A percentile compares a stretch with the other conserved stretches of the same genome.
Conservation (phyloP, 805 yeast genomes). For the Schizosaccharomyces japonicus region DNA sequence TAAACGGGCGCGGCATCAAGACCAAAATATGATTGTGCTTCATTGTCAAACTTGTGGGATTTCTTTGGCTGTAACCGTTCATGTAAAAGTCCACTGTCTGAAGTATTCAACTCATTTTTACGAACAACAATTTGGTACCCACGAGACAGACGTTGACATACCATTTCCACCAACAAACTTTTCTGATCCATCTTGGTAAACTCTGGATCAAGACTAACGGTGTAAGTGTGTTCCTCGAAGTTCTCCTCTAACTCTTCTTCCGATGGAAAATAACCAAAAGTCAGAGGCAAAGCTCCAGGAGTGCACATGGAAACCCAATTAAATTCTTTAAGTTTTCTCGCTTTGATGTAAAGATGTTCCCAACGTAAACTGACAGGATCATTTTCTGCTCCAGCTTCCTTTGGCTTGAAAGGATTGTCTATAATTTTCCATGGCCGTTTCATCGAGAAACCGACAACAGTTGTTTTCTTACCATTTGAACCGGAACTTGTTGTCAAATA, state of each 20-base stretch:
- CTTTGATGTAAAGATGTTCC: constrained; percentile 72
- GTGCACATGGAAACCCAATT: constrained; percentile 86
- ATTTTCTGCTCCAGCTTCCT: constrained; percentile 29
- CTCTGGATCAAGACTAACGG: constrained; percentile 38
- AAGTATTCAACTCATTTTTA: constrained; percentile 22
- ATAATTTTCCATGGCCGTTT: constrained; percentile 42
- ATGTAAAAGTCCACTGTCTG: too few species aligned
- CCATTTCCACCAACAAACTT: constrained; percentile 63
- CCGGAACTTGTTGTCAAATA: too few species aligned
- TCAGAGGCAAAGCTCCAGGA: constrained; percentile 78
- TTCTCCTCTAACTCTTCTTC: constrained; percentile 41
- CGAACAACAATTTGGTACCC: constrained; percentile 80
- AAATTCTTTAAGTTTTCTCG: constrained; percentile 27
- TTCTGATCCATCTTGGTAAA: constrained; percentile 23
- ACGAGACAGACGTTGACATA: constrained; percentile 50
- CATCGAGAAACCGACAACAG: too few species aligned
- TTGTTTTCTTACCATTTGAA: too few species aligned
- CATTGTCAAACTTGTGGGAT: neutral
- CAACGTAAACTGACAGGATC: constrained; percentile 58
- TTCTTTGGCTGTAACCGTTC: neutral
- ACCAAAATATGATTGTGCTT: constrained; percentile 11
- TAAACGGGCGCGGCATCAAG: constrained; percentile 30
- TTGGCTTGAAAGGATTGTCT: constrained; percentile 53
- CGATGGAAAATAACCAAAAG: constrained; percentile 57
- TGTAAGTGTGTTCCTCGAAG: constrained; percentile 65